These are phyloP conservation scores for Luffa aegyptiaca DNA, from an alignment of 306 rosid species.

Conservation along the genomic window DNA sequence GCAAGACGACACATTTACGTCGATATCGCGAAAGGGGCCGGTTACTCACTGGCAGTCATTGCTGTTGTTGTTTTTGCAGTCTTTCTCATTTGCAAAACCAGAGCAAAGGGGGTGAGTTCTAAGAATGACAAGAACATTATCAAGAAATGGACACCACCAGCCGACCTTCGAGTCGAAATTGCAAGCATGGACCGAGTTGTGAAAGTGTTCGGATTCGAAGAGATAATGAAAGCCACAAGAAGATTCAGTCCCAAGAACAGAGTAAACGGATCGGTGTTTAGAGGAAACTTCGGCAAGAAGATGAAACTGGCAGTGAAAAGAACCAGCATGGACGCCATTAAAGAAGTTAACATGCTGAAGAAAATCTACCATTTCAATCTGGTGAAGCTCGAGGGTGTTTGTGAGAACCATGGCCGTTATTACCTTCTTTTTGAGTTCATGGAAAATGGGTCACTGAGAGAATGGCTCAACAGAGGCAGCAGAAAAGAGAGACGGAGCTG, in stretches of 20 bases:
- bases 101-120: not conserved
- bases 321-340: conserved; percentile 27
- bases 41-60: conserved; percentile 13
- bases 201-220: conserved; percentile 28
- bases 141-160: conserved; percentile 8
- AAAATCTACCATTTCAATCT: conserved; percentile 59
- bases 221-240: conserved; percentile 37
- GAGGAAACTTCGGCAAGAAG: conserved; percentile 25
- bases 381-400: conserved; percentile 54
- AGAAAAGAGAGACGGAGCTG: conserved; percentile 28
- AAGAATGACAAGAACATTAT: not conserved
- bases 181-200: conserved; percentile 33
- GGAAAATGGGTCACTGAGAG: conserved; percentile 59
- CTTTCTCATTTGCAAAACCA: conserved; percentile 19
- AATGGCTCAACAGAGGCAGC: conserved; percentile 37
- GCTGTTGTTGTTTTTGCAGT: conserved; percentile 1
- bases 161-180: conserved; percentile 33
- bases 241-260: conserved; percentile 36
- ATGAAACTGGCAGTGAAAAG: conserved; percentile 34
- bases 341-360: conserved; percentile 47
- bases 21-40: conserved; percentile 17
- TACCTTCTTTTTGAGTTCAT: conserved; percentile 55
- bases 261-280: conserved; percentile 36
- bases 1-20: conserved; percentile 9
- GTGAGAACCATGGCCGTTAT: conserved; percentile 21